These are phyloP conservation scores for Marvania coccoides DNA, from an alignment of 139 green algal species.

Conservation along the genomic window DNA sequence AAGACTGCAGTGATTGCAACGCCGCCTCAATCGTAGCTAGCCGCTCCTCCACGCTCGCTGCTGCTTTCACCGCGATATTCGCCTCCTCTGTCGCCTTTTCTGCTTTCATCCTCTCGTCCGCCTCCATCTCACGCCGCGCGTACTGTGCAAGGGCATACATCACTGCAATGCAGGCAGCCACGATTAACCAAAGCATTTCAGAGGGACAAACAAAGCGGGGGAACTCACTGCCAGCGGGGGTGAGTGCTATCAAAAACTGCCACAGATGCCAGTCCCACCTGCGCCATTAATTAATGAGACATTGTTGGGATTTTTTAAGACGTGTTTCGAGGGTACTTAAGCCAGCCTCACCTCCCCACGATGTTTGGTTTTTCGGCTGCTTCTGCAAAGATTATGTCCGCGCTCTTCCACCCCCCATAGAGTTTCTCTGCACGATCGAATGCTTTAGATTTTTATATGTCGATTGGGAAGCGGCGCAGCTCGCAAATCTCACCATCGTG, in stretches of 20 bases:
- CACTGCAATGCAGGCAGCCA: conserved; percentile 1
- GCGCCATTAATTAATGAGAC: neutral
- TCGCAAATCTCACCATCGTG: neutral
- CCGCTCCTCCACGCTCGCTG: neutral
- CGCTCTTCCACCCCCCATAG: conserved; percentile 24
- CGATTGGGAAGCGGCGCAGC: neutral
- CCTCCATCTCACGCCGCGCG: conserved; percentile 22
- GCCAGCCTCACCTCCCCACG: conserved; percentile 4
- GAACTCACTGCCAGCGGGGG: conserved; percentile 21
- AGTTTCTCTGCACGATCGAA: conserved; percentile 1
- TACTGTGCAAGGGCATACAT: conserved; percentile 11
- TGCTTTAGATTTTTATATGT: neutral
- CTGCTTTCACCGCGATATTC: neutral
- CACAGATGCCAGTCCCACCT: conserved; percentile 36
- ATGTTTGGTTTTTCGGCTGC: neutral
- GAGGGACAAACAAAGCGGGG: no score
- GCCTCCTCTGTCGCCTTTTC: neutral
- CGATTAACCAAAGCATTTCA: no score
- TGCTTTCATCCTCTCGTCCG: neutral
- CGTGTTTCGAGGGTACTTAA: neutral
- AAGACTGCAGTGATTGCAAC: no score
- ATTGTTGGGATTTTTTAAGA: neutral
- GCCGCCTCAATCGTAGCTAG: neutral
- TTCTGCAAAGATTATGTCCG: conserved; percentile 10
- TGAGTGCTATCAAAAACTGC: conserved; percentile 27